Evolutionary conservation across 179 eudicot genomes (phyloP).

Genomic region (Carnegiea gigantea): DNA sequence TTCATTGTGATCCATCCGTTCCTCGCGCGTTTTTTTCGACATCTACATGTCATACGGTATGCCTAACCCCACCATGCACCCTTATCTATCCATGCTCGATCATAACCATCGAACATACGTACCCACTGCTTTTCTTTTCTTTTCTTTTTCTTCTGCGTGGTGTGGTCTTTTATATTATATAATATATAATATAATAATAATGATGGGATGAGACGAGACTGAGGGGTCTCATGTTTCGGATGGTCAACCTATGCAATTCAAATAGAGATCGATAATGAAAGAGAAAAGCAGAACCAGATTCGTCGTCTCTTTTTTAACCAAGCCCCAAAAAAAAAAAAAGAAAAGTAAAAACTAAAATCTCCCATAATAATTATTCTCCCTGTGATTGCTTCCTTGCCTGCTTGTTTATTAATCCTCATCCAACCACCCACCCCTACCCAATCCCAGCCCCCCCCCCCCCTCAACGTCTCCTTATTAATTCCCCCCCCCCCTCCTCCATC

Average conservation of each 20-base stretch:
- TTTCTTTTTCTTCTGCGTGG: not conserved
- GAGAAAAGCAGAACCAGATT: constrained; percentile 30
- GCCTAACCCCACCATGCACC: no score
- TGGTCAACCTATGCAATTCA: constrained; percentile 33
- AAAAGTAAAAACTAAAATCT: not conserved
- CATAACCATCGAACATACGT: no score
- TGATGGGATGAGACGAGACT: not conserved
- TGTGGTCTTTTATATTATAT: constrained; percentile 1
- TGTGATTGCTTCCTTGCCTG: not conserved
- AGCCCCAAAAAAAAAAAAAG: not conserved
- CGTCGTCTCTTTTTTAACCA: constrained; percentile 10
- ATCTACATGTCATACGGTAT: no score
- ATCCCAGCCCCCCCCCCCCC: not conserved
- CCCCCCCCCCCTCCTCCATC: not conserved
- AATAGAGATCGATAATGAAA: not conserved
- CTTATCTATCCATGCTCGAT: no score
- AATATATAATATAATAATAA: constrained; percentile 6
- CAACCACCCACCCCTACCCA: constrained; percentile 33
- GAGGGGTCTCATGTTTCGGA: constrained; percentile 29
- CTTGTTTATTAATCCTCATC: constrained; percentile 23
- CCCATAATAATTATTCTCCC: not conserved
- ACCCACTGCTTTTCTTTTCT: not conserved
- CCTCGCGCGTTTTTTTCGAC: constrained; percentile 15
- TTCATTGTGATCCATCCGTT: constrained; percentile 11
- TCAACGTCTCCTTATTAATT: not conserved